Evolutionary conservation across 129 eudicot genomes (phyloP).

Genomic region (Pseudognaphalium luteoalbum): DNA sequence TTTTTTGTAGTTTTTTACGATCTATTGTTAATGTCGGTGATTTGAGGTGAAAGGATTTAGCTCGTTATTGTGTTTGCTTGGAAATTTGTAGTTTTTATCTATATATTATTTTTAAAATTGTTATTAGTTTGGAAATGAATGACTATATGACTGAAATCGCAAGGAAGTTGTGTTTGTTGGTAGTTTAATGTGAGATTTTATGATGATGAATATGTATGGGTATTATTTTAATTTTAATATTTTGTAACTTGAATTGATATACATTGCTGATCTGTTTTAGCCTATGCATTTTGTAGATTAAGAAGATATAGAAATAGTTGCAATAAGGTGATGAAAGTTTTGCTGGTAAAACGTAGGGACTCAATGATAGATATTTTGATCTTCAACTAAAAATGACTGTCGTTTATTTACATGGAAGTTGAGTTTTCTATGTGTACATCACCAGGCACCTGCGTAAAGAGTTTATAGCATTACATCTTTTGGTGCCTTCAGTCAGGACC

Average conservation of each 20-base stretch:
- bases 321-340: background rate
- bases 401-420: background rate
- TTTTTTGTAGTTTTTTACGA: background rate
- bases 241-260: conserved; percentile 1
- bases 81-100: conserved; percentile 6
- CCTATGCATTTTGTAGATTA: background rate
- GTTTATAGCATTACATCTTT: background rate
- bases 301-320: background rate
- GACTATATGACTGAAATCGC: background rate
- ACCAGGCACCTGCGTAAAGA: background rate
- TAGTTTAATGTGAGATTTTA: conserved; percentile 16
- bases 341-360: no score
- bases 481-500: background rate
- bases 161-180: conserved; percentile 14
- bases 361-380: no score
- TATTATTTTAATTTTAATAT: no score
- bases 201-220: conserved; percentile 7
- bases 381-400: background rate
- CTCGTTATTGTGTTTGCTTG: background rate
- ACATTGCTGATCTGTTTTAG: conserved; percentile 26
- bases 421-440: background rate
- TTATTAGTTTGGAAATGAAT: background rate
- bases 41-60: conserved; percentile 11
- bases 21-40: conserved; percentile 18
- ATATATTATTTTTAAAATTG: background rate